phyloP scores from a whole-genome alignment of 2,329 filamentous ascomycete genomes.

The Drechslerella stenobrocha region DNA sequence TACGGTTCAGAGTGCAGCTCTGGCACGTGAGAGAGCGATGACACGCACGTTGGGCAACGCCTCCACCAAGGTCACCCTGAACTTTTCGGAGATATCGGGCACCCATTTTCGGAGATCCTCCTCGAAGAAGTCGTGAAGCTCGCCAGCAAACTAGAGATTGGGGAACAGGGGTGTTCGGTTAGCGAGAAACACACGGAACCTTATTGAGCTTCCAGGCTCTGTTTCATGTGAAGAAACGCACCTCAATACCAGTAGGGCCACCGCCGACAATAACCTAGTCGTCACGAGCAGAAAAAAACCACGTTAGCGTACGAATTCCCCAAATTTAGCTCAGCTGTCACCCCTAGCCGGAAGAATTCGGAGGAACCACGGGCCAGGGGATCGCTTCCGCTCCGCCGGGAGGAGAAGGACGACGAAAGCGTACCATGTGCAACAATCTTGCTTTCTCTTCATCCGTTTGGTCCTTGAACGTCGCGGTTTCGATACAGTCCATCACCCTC shows the following conservation, averaged over 20 bases:
- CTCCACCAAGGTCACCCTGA: conserved; percentile 96
- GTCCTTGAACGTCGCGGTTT: conserved; percentile 98
- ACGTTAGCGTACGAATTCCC: too few species aligned
- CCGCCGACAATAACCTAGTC: conserved; percentile 53
- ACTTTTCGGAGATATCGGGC: conserved; percentile 89
- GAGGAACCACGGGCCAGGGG: conserved; percentile 23
- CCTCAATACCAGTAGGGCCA: conserved; percentile 52
- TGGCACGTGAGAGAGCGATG: background rate
- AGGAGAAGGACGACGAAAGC: conserved; percentile 57
- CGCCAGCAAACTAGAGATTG: conserved; percentile 76
- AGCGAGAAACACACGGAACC: conserved; percentile 14
- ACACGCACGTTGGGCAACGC: conserved; percentile 77
- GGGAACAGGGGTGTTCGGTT: conserved; percentile 34
- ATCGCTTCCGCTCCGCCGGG: conserved; percentile 54
- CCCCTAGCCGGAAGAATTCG: conserved; percentile 15
- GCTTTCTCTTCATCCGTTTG: conserved; percentile 84
- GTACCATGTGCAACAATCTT: conserved; percentile 94
- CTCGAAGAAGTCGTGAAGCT: conserved; percentile 98
- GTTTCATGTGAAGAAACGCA: conserved; percentile 22
- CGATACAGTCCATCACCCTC: conserved; percentile 99
- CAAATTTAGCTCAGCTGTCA: too few species aligned
- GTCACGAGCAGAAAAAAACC: conserved; percentile 13
- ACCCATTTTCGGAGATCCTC: conserved; percentile 98
- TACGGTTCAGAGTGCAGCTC: background rate
- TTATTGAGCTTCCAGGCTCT: background rate